Conservation (phyloP, 108 stramenopile species). For the Poteriospumella lacustris region DNA sequence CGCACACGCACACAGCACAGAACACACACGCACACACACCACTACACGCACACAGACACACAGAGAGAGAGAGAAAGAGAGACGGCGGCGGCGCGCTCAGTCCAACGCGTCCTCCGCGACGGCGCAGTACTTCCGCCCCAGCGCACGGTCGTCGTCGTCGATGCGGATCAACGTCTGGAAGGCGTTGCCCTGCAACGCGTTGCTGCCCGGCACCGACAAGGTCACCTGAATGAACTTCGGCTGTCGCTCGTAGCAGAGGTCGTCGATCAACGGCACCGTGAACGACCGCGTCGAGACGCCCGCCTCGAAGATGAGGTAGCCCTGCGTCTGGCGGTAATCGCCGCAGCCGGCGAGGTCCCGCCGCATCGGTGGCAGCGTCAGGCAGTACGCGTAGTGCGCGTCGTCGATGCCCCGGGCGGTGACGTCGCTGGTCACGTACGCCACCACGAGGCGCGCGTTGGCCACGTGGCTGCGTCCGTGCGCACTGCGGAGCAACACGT, state of each 20-base stretch:
- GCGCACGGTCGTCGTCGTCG: constrained; percentile 62
- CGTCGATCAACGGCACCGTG: constrained; percentile 63
- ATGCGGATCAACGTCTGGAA: constrained; percentile 64
- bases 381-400: constrained; percentile 52
- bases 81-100: no score
- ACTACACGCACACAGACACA: no score
- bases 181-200: constrained; percentile 55
- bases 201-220: constrained; percentile 62
- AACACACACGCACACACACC: no score
- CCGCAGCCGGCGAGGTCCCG: constrained; percentile 57
- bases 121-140: no score
- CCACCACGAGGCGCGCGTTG: constrained; percentile 48
- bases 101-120: no score
- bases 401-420: constrained; percentile 66
- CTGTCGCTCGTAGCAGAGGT: constrained; percentile 60
- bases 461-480: no score
- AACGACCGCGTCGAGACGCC: constrained; percentile 53
- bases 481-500: no score
- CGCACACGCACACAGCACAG: no score
- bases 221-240: constrained; percentile 68
- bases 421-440: constrained; percentile 65
- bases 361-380: constrained; percentile 27
- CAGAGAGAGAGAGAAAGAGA: no score
- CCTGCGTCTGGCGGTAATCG: constrained; percentile 66
- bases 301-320: constrained; percentile 54